A percentile compares a stretch with the other conserved stretches of the same genome.
phyloP scores from a whole-genome alignment of 192 early-diverging fungal species.

The Gaertneriomyces semiglobifer region DNA sequence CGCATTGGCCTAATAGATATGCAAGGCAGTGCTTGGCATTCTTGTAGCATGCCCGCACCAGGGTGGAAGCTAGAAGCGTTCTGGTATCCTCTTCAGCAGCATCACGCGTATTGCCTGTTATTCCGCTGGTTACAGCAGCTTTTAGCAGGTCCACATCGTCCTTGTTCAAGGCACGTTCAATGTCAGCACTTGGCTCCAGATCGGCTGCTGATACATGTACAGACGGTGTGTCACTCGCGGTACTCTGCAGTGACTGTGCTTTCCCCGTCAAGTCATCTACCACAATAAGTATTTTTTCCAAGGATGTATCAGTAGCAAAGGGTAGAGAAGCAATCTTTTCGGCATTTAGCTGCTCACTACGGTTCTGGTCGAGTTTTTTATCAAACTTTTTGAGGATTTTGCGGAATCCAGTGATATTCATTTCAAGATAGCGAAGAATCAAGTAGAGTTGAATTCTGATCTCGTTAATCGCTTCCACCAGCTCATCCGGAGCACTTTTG shows the following conservation, averaged over 20 bases:
- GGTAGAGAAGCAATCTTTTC: slow-evolving; percentile 13
- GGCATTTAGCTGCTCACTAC: slow-evolving; percentile 6
- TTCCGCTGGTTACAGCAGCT: no score
- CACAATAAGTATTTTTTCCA: slow-evolving; percentile 22
- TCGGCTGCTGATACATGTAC: no score
- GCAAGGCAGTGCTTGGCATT: slow-evolving; percentile 11
- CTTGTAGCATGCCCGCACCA: slow-evolving; percentile 25
- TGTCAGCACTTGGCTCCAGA: no score
- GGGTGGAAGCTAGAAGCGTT: slow-evolving; percentile 10
- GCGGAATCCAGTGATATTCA: slow-evolving; percentile 26
- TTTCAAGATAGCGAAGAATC: slow-evolving; percentile 24
- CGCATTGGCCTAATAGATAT: slow-evolving; percentile 7
- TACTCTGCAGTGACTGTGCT: not conserved
- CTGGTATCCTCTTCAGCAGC: slow-evolving; percentile 15
- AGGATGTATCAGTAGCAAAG: slow-evolving; percentile 24
- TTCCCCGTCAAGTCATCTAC: slow-evolving; percentile 18
- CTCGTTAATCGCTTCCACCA: slow-evolving; percentile 27
- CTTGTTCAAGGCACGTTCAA: slow-evolving; percentile 5
- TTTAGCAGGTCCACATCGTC: slow-evolving; percentile 13
- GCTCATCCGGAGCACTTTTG: slow-evolving; percentile 5
- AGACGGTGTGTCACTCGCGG: no score
- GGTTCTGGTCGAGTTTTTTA: slow-evolving; percentile 9
- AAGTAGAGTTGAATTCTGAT: slow-evolving; percentile 24
- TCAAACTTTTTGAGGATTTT: slow-evolving; percentile 33
- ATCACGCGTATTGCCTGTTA: not conserved